Percentiles rank a stretch among this genome's conserved stretches.
Evolutionary conservation across 352 stramenopile species (phyloP).

Genomic region (Saprolegnia diclina): DNA sequence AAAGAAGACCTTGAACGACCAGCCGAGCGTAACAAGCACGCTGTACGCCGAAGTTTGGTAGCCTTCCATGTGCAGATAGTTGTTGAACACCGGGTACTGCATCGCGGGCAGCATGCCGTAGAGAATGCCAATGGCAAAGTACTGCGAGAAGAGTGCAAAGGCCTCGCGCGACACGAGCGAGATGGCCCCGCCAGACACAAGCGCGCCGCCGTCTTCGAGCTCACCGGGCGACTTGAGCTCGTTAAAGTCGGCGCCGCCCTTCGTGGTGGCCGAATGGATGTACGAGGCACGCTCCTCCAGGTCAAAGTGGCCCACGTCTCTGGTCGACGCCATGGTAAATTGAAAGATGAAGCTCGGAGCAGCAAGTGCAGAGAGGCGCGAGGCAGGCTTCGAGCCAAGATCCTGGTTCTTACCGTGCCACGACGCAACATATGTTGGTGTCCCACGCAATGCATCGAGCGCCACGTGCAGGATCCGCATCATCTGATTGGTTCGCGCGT

Average conservation of each 20-base stretch:
- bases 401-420: too few relatives aligned
- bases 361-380: background rate
- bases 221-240: conserved; percentile 10
- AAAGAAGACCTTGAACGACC: conserved; percentile 38
- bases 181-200: conserved; percentile 37
- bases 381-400: too few relatives aligned
- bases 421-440: too few relatives aligned
- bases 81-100: conserved; percentile 35
- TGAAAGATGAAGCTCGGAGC: background rate
- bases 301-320: background rate
- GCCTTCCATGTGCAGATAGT: conserved; percentile 31
- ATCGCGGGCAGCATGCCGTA: conserved; percentile 30
- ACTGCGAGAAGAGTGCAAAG: conserved; percentile 33
- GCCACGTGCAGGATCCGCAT: too few relatives aligned
- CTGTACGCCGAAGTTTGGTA: conserved; percentile 27
- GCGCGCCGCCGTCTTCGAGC: conserved; percentile 31
- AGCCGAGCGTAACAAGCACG: conserved; percentile 17
- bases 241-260: background rate
- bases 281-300: conserved; percentile 17
- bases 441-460: too few relatives aligned
- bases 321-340: conserved; percentile 3
- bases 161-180: conserved; percentile 29
- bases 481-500: too few relatives aligned
- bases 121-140: conserved; percentile 34
- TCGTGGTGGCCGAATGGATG: conserved; percentile 10